phyloP scores from a whole-genome alignment of 2,329 filamentous ascomycete genomes.

The Cyanodermella asteris region DNA sequence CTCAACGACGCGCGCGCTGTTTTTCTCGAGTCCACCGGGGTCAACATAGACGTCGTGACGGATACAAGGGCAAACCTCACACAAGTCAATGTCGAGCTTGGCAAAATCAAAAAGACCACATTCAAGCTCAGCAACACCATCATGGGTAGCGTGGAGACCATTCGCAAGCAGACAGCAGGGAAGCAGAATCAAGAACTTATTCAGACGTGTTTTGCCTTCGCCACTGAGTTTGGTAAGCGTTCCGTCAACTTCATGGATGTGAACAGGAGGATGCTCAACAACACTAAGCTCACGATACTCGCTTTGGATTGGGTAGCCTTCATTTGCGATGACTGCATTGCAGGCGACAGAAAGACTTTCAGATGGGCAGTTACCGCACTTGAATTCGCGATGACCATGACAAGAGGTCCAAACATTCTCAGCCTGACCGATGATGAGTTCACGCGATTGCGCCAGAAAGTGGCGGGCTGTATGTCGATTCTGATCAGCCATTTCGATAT shows the following conservation, averaged over 20 bases:
- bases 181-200: constrained; percentile 87
- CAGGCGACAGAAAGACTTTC: constrained; percentile 87
- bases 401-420: constrained; percentile 78
- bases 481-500: constrained; percentile 98
- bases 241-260: constrained; percentile 90
- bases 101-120: constrained; percentile 84
- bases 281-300: constrained; percentile 78
- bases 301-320: constrained; percentile 95
- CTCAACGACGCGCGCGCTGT: constrained; percentile 57
- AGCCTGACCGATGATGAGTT: constrained; percentile 79
- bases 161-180: constrained; percentile 62
- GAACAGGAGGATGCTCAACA: constrained; percentile 91
- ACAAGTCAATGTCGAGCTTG: constrained; percentile 74
- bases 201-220: constrained; percentile 93
- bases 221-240: constrained; percentile 94
- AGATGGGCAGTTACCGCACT: constrained; percentile 89
- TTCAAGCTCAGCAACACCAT: constrained; percentile 95
- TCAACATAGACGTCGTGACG: constrained; percentile 70
- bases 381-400: constrained; percentile 96
- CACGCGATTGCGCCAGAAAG: constrained; percentile 58
- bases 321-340: constrained; percentile 89
- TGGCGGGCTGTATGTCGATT: constrained; percentile 91
- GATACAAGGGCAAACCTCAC: constrained; percentile 85
- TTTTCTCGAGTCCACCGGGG: constrained; percentile 58
- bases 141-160: constrained; percentile 94